Evolutionary conservation across 192 early-diverging fungal species (phyloP).

Genomic region (Kappamyces sp.): DNA sequence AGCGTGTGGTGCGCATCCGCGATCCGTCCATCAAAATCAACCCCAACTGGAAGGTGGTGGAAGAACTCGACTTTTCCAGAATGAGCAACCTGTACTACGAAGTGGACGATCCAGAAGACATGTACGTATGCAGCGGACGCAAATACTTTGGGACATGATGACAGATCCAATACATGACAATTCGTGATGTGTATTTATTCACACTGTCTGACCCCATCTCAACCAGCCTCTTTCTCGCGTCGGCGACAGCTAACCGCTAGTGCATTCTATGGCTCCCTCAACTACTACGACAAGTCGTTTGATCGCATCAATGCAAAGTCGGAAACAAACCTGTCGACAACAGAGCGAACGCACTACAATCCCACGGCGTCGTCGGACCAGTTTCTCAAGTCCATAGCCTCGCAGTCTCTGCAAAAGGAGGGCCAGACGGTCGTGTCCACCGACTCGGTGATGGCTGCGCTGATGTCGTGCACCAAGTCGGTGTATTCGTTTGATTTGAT

Average conservation of each 20-base stretch:
- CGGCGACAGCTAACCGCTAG: slow-evolving; percentile 25
- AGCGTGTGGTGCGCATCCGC: slow-evolving; percentile 47
- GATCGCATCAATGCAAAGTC: slow-evolving; percentile 80
- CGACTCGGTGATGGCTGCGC: slow-evolving; percentile 78
- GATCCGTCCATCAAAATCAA: slow-evolving; percentile 83
- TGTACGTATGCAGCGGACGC: slow-evolving; percentile 46
- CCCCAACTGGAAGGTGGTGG: slow-evolving; percentile 84
- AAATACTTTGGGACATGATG: slow-evolving; percentile 20
- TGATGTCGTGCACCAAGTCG: slow-evolving; percentile 89
- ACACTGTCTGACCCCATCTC: slow-evolving; percentile 36
- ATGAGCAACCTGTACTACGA: slow-evolving; percentile 77
- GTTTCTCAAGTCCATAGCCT: slow-evolving; percentile 53
- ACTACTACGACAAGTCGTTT: slow-evolving; percentile 72
- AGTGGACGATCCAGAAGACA: slow-evolving; percentile 69
- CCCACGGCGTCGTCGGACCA: slow-evolving; percentile 84
- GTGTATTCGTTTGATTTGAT: slow-evolving; percentile 97
- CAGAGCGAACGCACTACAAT: slow-evolving; percentile 65
- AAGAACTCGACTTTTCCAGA: slow-evolving; percentile 91
- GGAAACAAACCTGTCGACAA: slow-evolving; percentile 65
- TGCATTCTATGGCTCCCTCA: slow-evolving; percentile 65
- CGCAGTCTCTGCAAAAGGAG: slow-evolving; percentile 24
- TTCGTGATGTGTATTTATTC: slow-evolving; percentile 27
- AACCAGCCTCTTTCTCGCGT: neutral
- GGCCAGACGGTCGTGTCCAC: slow-evolving; percentile 78
- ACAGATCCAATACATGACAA: slow-evolving; percentile 15